Percentiles rank a stretch among this genome's conserved stretches.
phyloP scores from a whole-genome alignment of 2,329 filamentous ascomycete species.

The Aspergillus sp. region DNA sequence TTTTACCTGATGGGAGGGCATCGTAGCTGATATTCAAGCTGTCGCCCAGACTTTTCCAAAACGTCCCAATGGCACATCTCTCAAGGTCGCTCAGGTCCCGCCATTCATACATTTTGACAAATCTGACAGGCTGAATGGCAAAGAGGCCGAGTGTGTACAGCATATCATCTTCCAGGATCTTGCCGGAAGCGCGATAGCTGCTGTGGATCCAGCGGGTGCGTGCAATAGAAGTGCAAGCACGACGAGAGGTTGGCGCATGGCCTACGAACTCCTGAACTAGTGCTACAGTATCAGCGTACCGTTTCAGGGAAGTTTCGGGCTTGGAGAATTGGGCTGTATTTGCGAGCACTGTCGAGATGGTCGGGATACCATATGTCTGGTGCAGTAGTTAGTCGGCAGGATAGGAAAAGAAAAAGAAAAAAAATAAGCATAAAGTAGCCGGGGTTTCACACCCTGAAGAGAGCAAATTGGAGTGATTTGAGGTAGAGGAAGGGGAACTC shows the following conservation, averaged over 20 bases:
- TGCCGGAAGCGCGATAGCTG: slow-evolving; percentile 58
- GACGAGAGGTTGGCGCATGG: slow-evolving; percentile 46
- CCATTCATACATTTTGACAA: slow-evolving; percentile 70
- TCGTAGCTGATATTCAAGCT: slow-evolving; percentile 64
- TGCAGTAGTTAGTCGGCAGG: slow-evolving; percentile 6
- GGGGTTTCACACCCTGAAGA: slow-evolving; percentile 53
- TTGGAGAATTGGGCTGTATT: slow-evolving; percentile 54
- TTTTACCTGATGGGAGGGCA: slow-evolving; percentile 43
- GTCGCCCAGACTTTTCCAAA: slow-evolving; percentile 72
- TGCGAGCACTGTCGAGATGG: slow-evolving; percentile 53
- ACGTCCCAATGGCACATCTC: slow-evolving; percentile 64
- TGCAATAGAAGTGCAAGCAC: slow-evolving; percentile 56
- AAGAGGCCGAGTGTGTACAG: slow-evolving; percentile 68
- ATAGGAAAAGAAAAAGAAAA: background rate
- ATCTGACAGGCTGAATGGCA: slow-evolving; percentile 64
- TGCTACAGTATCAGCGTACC: slow-evolving; percentile 55
- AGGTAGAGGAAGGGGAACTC: slow-evolving; percentile 59
- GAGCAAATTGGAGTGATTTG: slow-evolving; percentile 58
- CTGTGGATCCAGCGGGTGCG: slow-evolving; percentile 66
- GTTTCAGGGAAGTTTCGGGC: slow-evolving; percentile 52
- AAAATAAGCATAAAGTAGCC: background rate
- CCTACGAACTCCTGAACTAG: slow-evolving; percentile 53
- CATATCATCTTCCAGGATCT: slow-evolving; percentile 64
- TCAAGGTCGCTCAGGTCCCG: slow-evolving; percentile 67
- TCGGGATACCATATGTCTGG: slow-evolving; percentile 59